Evolutionary conservation across 768 basidiomycete genomes (phyloP), one percentile per base, ranked within the genome.

Genomic region (Mycena belliarum): DNA sequence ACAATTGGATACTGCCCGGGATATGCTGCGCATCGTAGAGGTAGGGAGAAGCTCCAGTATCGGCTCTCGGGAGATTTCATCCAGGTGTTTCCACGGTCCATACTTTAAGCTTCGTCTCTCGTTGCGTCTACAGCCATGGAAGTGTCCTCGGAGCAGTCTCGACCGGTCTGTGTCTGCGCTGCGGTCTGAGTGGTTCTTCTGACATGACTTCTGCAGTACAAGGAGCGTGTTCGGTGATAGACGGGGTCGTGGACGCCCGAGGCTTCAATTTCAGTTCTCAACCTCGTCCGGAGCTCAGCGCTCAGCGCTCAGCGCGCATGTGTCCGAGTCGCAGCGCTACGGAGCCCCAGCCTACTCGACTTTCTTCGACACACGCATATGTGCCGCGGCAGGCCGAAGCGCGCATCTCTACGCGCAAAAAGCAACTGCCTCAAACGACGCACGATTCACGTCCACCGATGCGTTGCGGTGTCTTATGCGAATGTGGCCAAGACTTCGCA

Each of bases 231-330:
- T 21, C 61, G 8, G 23, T 63, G 21, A 60, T 63, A 16, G 63
- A 64, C 26, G 63, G 63, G 29, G 68, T 72, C 20, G 52, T 66
- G n/a, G 70, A 72, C 57, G 43, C 61, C 5, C 54, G 56, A 15
- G 53, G 63, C 33, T 72, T n/a, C n/a, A n/a, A n/a, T n/a, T n/a
- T n/a, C n/a, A n/a, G n/a, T n/a, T n/a, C n/a, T n/a, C n/a, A n/a
- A n/a, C n/a, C n/a, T n/a, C n/a, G n/a, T n/a, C n/a, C n/a, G n/a
- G n/a, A n/a, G n/a, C n/a, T n/a, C n/a, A n/a, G n/a, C n/a, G n/a
- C n/a, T n/a, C n/a, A n/a, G n/a, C n/a, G n/a, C n/a, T n/a, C n/a
- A n/a, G n/a, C n/a, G n/a, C n/a, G n/a, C n/a, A n/a, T n/a, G n/a
- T n/a, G n/a, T n/a, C n/a, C 38, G 16, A 15, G 3, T n/a, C 26